phyloP scores from a whole-genome alignment of 2,329 filamentous ascomycete genomes.

The Verticillium alfalfae region DNA sequence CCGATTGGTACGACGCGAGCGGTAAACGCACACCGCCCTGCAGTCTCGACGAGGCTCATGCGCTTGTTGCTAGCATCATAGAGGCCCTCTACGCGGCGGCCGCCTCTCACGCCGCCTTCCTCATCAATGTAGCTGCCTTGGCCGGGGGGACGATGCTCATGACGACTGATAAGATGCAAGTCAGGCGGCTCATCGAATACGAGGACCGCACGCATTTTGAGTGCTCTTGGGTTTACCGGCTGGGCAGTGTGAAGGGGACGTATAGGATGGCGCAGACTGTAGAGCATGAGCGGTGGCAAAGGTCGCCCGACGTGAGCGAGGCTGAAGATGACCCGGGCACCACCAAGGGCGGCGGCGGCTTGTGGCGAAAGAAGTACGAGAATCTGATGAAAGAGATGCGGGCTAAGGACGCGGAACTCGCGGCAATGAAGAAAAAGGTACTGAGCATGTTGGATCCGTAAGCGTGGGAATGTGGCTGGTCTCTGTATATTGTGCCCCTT shows the following conservation, averaged over 20 bases:
- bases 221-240: constrained; percentile 50
- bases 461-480: not conserved
- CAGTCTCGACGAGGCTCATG: constrained; percentile 46
- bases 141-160: constrained; percentile 48
- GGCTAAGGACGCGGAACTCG: not conserved
- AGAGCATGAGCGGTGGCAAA: constrained; percentile 34
- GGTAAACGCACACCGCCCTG: constrained; percentile 36
- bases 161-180: constrained; percentile 30
- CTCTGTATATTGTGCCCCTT: not conserved
- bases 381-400: not conserved
- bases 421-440: not conserved
- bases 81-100: constrained; percentile 46
- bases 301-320: constrained; percentile 16
- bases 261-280: constrained; percentile 49
- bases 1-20: constrained; percentile 44
- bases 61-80: constrained; percentile 48
- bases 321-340: constrained; percentile 8
- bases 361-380: constrained; percentile 3
- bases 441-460: not conserved
- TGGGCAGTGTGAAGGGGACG: constrained; percentile 45
- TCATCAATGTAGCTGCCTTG: constrained; percentile 54
- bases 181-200: constrained; percentile 36
- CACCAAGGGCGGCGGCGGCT: constrained; percentile 9
- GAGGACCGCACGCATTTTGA: constrained; percentile 39
- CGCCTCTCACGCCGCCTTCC: constrained; percentile 46